Conservation (phyloP, 805 yeast genomes). For the Myxozyma neglecta region DNA sequence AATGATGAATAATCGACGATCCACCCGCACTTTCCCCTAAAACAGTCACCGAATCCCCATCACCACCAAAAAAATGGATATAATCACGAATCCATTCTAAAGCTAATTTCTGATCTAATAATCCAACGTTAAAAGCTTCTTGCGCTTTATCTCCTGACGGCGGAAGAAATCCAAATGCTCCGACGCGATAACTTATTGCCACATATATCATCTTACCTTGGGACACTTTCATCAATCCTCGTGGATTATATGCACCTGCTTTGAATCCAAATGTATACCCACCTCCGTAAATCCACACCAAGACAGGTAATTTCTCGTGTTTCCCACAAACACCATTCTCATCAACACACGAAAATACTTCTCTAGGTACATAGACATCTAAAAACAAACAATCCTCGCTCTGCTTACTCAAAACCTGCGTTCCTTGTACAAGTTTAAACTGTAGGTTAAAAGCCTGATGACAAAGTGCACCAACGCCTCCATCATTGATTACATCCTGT, state of each 20-base stretch:
- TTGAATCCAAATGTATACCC: constrained; percentile 20
- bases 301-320: constrained; percentile 2
- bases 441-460: constrained; percentile 14
- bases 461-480: constrained; percentile 16
- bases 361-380: constrained; percentile 24
- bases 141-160: constrained; percentile 32
- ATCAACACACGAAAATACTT: neutral
- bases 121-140: constrained; percentile 41
- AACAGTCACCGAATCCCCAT: constrained; percentile 44
- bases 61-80: constrained; percentile 47
- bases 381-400: constrained; percentile 27
- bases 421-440: constrained; percentile 7
- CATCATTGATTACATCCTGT: constrained; percentile 12
- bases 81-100: constrained; percentile 47
- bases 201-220: constrained; percentile 41
- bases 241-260: constrained; percentile 19
- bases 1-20: constrained; percentile 41
- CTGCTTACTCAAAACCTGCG: neutral
- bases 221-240: constrained; percentile 13
- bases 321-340: neutral
- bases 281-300: constrained; percentile 15
- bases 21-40: constrained; percentile 48
- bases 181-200: constrained; percentile 44
- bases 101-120: constrained; percentile 43
- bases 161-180: constrained; percentile 46